Evolutionary conservation across 345 rosid species (phyloP), one percentile per base, ranked within the genome.

Genomic region (Durio zibethinus): DNA sequence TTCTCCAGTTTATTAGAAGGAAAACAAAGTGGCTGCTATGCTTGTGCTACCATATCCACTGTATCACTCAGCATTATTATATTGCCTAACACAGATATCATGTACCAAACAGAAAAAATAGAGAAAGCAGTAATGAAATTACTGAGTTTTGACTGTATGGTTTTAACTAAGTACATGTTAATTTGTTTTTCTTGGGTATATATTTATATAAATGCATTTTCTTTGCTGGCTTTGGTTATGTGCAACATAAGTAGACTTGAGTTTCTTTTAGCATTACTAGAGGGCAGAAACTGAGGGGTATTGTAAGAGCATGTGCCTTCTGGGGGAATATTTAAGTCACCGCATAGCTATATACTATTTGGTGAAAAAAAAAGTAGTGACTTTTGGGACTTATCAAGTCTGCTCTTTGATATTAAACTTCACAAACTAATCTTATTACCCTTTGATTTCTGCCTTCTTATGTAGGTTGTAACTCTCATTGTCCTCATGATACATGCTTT

Each of bases 401-500:
- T 35, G 43, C 35, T 67, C 33, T 27, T 14, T 27, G 12, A 14
- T 45, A 25, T 25, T 45, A 45, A 16, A 68, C 7, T 15, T 15
- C 14, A 15, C 12, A 14, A 21, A 21, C 71, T 56, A 27, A 27
- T 27, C 9, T n/a, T n/a, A n/a, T n/a, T n/a, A 27, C 21, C 73
- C 21, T 48, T 47, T 67, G 50, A 16, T 33, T 66, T 79, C 50
- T 72, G 47, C 11, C 57, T 81, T 83, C 68, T 80, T 43, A 27
- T 85, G 87, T 90, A 89, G 93, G 91, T 77, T 2, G 27, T 89
- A 59, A 92, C 98, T 50, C 84, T 96, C 52, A 38, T 81, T 65
- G 74, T 96, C 83, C 86, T 96, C 20, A n/a, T 79, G 27, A 80
- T 84, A 52, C 94, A 92, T 83, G 84, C 89, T 29, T 87, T 92